Conservation (phyloP, 768 basidiomycete genomes). For the Cystoderma amianthinum region DNA sequence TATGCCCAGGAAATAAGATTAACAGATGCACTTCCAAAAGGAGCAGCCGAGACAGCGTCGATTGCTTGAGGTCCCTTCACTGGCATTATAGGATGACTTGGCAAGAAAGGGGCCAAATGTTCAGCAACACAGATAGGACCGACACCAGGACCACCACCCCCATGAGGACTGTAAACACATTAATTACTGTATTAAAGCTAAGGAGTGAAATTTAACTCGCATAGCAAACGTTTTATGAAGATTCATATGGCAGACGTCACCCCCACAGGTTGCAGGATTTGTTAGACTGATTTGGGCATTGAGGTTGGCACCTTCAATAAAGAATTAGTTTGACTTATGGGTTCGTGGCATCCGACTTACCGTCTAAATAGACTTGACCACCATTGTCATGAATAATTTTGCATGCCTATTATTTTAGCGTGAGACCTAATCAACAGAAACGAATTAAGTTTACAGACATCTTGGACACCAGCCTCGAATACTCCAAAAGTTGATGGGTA, state of each 20-base stretch:
- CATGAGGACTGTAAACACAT: constrained; percentile 73
- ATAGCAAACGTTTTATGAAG: constrained; percentile 98
- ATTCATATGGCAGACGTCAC: constrained; percentile 97
- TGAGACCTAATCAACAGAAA: neutral
- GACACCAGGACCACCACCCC: constrained; percentile 95
- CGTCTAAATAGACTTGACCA: constrained; percentile 97
- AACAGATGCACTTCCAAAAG: constrained; percentile 93
- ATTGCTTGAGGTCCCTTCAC: constrained; percentile 70
- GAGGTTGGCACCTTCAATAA: constrained; percentile 66
- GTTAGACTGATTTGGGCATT: constrained; percentile 93
- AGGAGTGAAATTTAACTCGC: constrained; percentile 31
- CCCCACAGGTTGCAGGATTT: constrained; percentile 90
- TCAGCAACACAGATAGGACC: constrained; percentile 94
- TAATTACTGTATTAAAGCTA: neutral
- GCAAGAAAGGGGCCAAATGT: constrained; percentile 93
- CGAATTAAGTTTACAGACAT: constrained; percentile 44
- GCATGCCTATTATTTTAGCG: constrained; percentile 54
- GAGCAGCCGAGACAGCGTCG: constrained; percentile 84
- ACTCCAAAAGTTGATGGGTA: constrained; percentile 98
- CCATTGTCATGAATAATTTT: constrained; percentile 91
- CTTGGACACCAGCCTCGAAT: constrained; percentile 86
- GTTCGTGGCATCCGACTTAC: constrained; percentile 21
- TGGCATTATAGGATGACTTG: constrained; percentile 72
- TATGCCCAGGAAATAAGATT: constrained; percentile 98
- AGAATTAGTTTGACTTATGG: neutral